phyloP scores from a whole-genome alignment of 306 rosid species.

The Alnus glutinosa region DNA sequence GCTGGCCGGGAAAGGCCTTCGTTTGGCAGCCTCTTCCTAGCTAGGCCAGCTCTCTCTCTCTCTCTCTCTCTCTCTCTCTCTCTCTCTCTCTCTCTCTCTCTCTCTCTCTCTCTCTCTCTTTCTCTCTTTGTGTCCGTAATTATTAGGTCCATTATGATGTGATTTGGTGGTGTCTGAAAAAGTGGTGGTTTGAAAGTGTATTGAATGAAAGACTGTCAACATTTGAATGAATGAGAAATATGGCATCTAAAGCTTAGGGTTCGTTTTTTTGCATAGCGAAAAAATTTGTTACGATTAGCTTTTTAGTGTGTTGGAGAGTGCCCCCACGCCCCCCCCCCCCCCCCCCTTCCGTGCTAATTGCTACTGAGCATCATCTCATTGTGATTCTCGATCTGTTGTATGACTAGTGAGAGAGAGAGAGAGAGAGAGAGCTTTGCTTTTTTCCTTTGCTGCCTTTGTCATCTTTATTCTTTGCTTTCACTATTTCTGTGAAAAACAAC shows the following conservation, averaged over 20 bases:
- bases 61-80: neutral
- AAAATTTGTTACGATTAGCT: slow-evolving; percentile 20
- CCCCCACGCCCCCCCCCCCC: slow-evolving; percentile 35
- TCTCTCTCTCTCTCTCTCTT: neutral
- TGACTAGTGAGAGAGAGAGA: slow-evolving; percentile 15
- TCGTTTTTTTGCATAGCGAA: slow-evolving; percentile 10
- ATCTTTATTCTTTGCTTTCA: slow-evolving; percentile 48
- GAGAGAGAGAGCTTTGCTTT: slow-evolving; percentile 27
- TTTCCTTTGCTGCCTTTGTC: slow-evolving; percentile 28
- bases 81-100: slow-evolving; percentile 7
- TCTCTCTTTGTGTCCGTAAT: slow-evolving; percentile 31
- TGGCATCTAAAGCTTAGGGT: slow-evolving; percentile 44
- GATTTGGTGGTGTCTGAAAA: slow-evolving; percentile 78
- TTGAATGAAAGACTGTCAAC: slow-evolving; percentile 65
- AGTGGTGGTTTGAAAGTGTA: slow-evolving; percentile 69
- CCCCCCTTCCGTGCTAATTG: slow-evolving; percentile 41
- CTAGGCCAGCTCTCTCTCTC: slow-evolving; percentile 29
- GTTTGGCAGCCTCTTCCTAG: slow-evolving; percentile 41
- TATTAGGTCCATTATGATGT: slow-evolving; percentile 56
- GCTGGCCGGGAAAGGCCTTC: slow-evolving; percentile 33
- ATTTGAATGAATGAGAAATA: slow-evolving; percentile 37
- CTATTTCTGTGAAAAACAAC: slow-evolving; percentile 34
- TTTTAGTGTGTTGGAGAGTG: slow-evolving; percentile 50
- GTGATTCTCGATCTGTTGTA: slow-evolving; percentile 21
- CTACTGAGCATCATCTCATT: slow-evolving; percentile 39